Conservation (phyloP, 1,139 yeast species). For the Pichia sp. region DNA sequence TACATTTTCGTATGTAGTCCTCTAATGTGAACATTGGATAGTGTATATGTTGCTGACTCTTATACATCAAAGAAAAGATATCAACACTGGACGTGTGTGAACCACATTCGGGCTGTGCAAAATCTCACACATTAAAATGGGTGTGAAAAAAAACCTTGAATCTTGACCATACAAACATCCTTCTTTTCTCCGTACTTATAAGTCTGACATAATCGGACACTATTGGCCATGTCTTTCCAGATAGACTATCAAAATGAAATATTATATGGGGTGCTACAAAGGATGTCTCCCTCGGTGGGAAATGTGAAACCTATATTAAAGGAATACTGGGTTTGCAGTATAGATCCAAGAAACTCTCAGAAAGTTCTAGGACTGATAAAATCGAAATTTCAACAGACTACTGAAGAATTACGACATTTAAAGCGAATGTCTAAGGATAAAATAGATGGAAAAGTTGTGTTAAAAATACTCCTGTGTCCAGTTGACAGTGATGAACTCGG, state of each 20-base stretch:
- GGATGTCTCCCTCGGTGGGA: slow-evolving; percentile 35
- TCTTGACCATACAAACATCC: not conserved
- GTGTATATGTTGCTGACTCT: no score
- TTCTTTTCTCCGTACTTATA: no score
- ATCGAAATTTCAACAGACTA: slow-evolving; percentile 33
- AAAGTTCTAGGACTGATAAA: slow-evolving; percentile 31
- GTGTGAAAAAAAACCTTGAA: not conserved
- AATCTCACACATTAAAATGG: no score
- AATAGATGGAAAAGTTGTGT: slow-evolving; percentile 33
- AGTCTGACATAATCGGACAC: no score
- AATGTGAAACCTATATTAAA: slow-evolving; percentile 38
- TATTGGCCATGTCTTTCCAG: slow-evolving; percentile 14
- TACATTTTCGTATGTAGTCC: not conserved
- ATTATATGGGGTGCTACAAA: slow-evolving; percentile 48
- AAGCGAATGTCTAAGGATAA: slow-evolving; percentile 35
- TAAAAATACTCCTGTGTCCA: slow-evolving; percentile 31
- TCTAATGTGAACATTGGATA: slow-evolving; percentile 1
- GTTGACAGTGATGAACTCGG: slow-evolving; percentile 10
- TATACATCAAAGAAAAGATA: no score
- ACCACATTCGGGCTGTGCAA: no score
- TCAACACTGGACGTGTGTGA: no score
- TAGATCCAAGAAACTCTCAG: slow-evolving; percentile 44
- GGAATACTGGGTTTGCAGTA: slow-evolving; percentile 56
- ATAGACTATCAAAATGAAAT: slow-evolving; percentile 51
- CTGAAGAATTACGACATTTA: slow-evolving; percentile 40